Base-by-base conservation (phyloP, 2,329 filamentous ascomycete genomes). In the Didymella arachidicola region DNA sequence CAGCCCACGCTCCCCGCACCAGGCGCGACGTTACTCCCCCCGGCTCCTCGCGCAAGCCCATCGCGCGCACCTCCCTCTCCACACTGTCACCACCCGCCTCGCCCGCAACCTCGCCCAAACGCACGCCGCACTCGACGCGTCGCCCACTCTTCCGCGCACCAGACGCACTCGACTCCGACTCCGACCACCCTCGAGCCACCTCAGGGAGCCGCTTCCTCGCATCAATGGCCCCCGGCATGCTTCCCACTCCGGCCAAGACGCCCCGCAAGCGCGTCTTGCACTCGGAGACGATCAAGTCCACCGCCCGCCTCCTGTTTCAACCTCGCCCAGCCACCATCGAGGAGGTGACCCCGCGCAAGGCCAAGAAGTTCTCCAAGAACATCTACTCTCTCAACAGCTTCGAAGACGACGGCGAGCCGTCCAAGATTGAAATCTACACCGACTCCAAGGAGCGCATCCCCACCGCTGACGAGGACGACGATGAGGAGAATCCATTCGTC, bases 161-260 rank as follows among this genome's bases (percentile, higher is more conserved):
- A 42, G 53, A 41, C 12, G 53, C 67, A n/a, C 53, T 67, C 29
- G 73, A 75, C 38, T 74, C 70, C 1, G 73, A 75, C 60, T 73
- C 70, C 1, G 72, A 76, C 48, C 62, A 65, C 43, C 59, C 62
- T 34, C 68, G 70, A 16, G 66, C 68, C 6, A 71, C 70, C 2
- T 67, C 72, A 46, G 64, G 66, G 4, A 67, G 69, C 2, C 70
- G 72, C 46, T 62, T 67, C 18, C 55, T 72, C 8, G 62, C 72
- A 29, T 60, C 65, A 46, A 68, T 73, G 66, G 60, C 75, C 61
- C 30, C 75, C 18, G 82, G 81, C 62, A 89, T 91, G 84, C 84
- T 93, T 44, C 90, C 89, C 16, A 94, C 91, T 3, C 91, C 91
- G 2, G 85, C 87, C 64, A 93, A 93, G 80, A 94, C 91, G 3